These are phyloP conservation scores for Daucus carota DNA, from an alignment of 129 eudicot species.

Conservation along the genomic window DNA sequence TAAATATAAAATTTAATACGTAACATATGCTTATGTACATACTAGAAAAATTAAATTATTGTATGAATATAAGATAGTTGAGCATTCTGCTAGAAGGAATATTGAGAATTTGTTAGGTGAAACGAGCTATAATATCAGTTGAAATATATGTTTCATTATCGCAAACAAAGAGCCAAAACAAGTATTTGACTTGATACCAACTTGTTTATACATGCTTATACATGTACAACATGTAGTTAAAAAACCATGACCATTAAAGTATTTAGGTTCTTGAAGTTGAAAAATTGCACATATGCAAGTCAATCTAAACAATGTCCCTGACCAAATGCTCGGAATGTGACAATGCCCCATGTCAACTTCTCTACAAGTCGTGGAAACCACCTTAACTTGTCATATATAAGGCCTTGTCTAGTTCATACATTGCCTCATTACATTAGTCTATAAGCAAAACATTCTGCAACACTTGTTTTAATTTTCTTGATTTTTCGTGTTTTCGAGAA, in stretches of 20 bases:
- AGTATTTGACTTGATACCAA: not conserved
- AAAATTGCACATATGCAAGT: not conserved
- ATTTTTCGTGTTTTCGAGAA: not conserved
- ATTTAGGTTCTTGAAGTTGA: conserved; percentile 2
- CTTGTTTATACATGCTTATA: not conserved
- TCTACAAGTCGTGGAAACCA: conserved; percentile 46
- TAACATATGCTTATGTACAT: too few relatives aligned
- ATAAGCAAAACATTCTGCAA: conserved; percentile 7
- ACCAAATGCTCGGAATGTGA: conserved; percentile 9
- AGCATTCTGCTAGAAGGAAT: not conserved
- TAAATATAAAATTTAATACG: too few relatives aligned
- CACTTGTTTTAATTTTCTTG: not conserved
- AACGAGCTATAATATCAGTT: not conserved
- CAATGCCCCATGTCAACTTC: conserved; percentile 11
- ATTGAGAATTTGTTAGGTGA: not conserved
- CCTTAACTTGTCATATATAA: conserved; percentile 17
- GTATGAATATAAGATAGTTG: too few relatives aligned
- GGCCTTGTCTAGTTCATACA: not conserved
- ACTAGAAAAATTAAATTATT: too few relatives aligned
- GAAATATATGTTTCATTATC: not conserved
- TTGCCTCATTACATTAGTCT: not conserved
- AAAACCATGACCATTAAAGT: not conserved
- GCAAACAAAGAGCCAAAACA: not conserved
- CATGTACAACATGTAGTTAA: not conserved
- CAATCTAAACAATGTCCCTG: conserved; percentile 1